Evolutionary conservation across 495 filamentous ascomycete genomes (phyloP), one percentile per base, ranked within the genome.

Genomic region (Penicillium soppii): DNA sequence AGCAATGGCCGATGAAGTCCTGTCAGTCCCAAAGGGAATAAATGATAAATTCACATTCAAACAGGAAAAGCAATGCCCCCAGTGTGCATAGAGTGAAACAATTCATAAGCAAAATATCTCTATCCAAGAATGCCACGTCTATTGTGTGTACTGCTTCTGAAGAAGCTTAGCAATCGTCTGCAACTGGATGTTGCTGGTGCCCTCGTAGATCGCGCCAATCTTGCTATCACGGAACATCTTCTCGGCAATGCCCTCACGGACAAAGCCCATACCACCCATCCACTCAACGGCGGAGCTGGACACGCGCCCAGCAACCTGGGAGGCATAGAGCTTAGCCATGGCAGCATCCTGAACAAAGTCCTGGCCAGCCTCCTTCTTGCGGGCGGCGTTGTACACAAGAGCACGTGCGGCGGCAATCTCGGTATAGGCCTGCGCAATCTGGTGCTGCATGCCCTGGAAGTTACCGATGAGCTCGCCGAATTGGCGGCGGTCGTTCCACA

Each of bases 401-500:
- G 90, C 91, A 19, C 94, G 84, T 3, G 94, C 94, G 9, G 94
- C 94, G 20, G 82, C 74, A 58, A 97, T 96, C 70, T 97, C 92
- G 13, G 88, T 92, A 70, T 91, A 96, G 6, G 92, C 87, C 75
- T 99, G 94, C 0, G 94, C 94, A 45, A 99, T 83, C 79, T 99
- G 95, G 74, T 96, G 91, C 73, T 97, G 94, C 92, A 99, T 97
- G 59, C 90, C 92, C 74, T 98, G 94, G 81, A 99, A 99, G 62
- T 90, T 84, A 54, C 95, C 94, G 47, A 99, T 85, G 32, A 90
- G 79, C 63, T 91, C 80, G 41, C 95, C 91, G 68, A 99, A 99
- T 73, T 99, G 94, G 76, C 90, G 91, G 54, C 94, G 87, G 75
- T 99, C 94, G 67, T 97, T 99, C 91, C 90, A 99, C 50, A 86